Evolutionary conservation across 805 yeast genomes (phyloP).

Genomic region (Tetrapisispora phaffii): DNA sequence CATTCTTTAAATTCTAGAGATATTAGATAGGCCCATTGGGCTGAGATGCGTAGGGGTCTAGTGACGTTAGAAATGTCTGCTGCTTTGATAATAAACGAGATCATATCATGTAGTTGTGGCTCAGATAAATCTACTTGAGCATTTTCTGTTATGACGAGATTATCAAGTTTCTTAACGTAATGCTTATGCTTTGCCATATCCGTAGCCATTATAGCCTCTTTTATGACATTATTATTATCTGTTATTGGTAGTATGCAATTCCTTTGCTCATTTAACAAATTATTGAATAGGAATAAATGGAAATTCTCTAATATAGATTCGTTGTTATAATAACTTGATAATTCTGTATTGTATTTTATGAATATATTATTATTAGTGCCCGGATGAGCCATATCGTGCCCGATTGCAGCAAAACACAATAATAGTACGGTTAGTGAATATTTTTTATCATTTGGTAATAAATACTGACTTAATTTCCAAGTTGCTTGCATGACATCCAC

Average conservation of each 20-base stretch:
- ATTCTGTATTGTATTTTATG: conserved; percentile 47
- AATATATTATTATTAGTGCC: conserved; percentile 82
- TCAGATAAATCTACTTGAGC: conserved; percentile 10
- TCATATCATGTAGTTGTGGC: conserved; percentile 35
- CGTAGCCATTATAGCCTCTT: conserved; percentile 54
- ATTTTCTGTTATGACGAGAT: conserved; percentile 19
- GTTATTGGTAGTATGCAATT: conserved; percentile 27
- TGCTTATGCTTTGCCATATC: conserved; percentile 87
- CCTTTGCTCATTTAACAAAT: conserved; percentile 44
- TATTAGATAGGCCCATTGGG: conserved; percentile 80
- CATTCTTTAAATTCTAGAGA: conserved; percentile 70
- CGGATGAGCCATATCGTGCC: conserved; percentile 96
- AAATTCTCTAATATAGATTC: conserved; percentile 72
- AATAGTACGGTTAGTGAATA: conserved; percentile 41
- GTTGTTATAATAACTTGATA: conserved; percentile 52
- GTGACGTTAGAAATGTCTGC: conserved; percentile 95
- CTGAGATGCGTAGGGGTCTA: conserved; percentile 62
- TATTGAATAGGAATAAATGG: conserved; percentile 59
- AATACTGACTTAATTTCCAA: conserved; percentile 40
- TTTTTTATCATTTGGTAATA: conserved; percentile 16
- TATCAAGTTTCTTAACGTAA: conserved; percentile 48
- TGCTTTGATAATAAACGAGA: conserved; percentile 72
- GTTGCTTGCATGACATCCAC: conserved; percentile 92
- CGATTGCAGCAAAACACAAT: conserved; percentile 70
- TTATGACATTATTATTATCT: conserved; percentile 12